Conservation (phyloP, 139 green algal genomes). For the Dunaliella primolecta region DNA sequence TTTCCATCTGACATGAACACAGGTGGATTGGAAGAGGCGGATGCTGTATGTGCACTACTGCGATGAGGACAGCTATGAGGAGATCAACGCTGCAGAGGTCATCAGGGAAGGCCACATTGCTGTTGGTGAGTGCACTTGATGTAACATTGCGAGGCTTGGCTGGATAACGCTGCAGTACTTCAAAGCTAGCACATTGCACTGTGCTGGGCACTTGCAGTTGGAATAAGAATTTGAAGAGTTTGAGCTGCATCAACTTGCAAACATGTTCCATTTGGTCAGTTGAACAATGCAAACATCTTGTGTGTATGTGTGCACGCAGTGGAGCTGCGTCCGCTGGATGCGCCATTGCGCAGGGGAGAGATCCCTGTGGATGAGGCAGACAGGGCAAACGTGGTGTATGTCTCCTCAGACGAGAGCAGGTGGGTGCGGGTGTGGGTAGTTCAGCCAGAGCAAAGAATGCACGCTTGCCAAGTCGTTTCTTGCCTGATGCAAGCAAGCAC, state of each 20-base stretch:
- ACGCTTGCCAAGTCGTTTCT: too few species aligned
- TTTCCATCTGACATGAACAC: background rate
- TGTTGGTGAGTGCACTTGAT: constrained; percentile 34
- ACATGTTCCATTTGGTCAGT: too few species aligned
- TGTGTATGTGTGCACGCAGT: constrained; percentile 25
- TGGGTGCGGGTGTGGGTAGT: background rate
- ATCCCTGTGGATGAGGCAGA: constrained; percentile 35
- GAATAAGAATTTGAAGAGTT: too few species aligned
- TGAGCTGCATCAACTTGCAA: too few species aligned
- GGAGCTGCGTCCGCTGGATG: constrained; percentile 5
- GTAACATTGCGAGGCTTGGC: too few species aligned
- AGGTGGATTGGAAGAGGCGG: constrained; percentile 12
- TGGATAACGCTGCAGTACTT: too few species aligned
- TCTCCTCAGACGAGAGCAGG: constrained; percentile 3
- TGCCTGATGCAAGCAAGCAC: too few species aligned
- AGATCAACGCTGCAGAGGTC: constrained; percentile 42
- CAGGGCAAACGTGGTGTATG: constrained; percentile 16
- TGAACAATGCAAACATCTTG: too few species aligned
- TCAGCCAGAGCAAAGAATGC: background rate
- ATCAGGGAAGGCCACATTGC: constrained; percentile 46
- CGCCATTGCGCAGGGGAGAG: constrained; percentile 31
- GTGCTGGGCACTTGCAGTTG: too few species aligned
- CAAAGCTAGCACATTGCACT: too few species aligned
- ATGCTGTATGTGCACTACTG: constrained; percentile 46
- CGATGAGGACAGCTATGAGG: constrained; percentile 50